Conservation (phyloP, 805 yeast genomes). For the Yamadazyma paraphyllophila region DNA sequence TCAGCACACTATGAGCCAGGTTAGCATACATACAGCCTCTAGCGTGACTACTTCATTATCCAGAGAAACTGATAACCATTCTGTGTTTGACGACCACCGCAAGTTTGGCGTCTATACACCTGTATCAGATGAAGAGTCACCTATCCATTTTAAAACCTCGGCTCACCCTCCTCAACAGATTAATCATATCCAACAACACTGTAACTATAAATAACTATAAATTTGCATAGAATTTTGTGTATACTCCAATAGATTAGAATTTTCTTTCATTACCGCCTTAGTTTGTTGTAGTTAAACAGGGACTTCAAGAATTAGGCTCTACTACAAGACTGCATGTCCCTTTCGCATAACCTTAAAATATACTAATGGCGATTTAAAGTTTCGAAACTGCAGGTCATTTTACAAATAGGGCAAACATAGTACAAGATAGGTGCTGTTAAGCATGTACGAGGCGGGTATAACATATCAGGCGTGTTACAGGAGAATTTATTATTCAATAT, state of each 20-base stretch:
- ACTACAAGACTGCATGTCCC: not conserved
- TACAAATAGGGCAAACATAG: not conserved
- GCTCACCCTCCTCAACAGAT: conserved; percentile 2
- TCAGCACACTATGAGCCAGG: conserved; percentile 24
- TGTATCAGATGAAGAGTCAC: conserved; percentile 28
- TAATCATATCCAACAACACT: not conserved
- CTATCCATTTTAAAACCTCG: conserved; percentile 6
- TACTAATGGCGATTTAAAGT: not conserved
- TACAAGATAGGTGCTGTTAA: not conserved
- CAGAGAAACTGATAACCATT: conserved; percentile 15
- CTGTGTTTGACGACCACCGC: conserved; percentile 26
- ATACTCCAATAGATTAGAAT: not conserved
- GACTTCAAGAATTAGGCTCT: not conserved
- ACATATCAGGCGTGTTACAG: not conserved
- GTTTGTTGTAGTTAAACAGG: not conserved
- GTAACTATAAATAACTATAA: conserved; percentile 7
- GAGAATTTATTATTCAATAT: too few species aligned
- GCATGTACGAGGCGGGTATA: not conserved
- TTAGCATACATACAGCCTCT: conserved; percentile 25
- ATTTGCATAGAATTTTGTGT: conserved; percentile 7
- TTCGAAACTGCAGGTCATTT: not conserved
- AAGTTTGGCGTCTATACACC: conserved; percentile 29
- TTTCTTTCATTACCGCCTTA: not conserved
- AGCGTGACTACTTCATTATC: conserved; percentile 25
- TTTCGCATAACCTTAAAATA: not conserved